A percentile compares a stretch with the other conserved stretches of the same genome.
These are phyloP conservation scores for Gynostemma pentaphyllum DNA, from an alignment of 306 rosid genomes.

Conservation along the genomic window DNA sequence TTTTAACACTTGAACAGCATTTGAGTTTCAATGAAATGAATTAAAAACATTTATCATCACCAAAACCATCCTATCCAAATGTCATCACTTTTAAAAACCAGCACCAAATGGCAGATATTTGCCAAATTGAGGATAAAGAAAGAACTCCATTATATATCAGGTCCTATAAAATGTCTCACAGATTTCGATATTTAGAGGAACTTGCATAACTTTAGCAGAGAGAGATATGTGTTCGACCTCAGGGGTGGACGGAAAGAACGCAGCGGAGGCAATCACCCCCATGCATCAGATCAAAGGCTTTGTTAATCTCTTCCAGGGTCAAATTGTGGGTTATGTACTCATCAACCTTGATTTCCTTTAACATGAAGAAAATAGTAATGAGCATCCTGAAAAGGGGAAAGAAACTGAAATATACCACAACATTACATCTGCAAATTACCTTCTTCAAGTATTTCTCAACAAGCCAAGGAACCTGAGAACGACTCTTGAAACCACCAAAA, in stretches of 20 bases:
- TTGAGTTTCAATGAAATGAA: not conserved
- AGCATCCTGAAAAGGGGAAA: no score
- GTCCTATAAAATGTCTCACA: not conserved
- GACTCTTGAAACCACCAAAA: slow-evolving; percentile 94
- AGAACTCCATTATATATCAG: not conserved
- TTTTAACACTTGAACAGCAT: no score
- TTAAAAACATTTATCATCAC: not conserved
- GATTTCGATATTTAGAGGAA: not conserved
- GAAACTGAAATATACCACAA: not conserved
- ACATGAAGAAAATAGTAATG: slow-evolving; percentile 1
- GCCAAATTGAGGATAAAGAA: not conserved
- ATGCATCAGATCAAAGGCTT: slow-evolving; percentile 85
- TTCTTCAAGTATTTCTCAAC: slow-evolving; percentile 91
- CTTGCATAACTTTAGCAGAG: not conserved
- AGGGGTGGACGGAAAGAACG: slow-evolving; percentile 45
- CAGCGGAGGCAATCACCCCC: slow-evolving; percentile 92
- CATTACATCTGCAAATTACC: slow-evolving; percentile 22
- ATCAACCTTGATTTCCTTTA: slow-evolving; percentile 95
- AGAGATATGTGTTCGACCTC: not conserved
- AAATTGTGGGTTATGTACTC: slow-evolving; percentile 84
- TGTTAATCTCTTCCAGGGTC: slow-evolving; percentile 69
- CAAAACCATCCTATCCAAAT: not conserved
- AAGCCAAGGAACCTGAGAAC: slow-evolving; percentile 95
- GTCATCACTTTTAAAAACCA: not conserved
- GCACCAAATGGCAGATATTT: not conserved